Conservation (phyloP, 441 rosid species). For the Capsella rubella region DNA sequence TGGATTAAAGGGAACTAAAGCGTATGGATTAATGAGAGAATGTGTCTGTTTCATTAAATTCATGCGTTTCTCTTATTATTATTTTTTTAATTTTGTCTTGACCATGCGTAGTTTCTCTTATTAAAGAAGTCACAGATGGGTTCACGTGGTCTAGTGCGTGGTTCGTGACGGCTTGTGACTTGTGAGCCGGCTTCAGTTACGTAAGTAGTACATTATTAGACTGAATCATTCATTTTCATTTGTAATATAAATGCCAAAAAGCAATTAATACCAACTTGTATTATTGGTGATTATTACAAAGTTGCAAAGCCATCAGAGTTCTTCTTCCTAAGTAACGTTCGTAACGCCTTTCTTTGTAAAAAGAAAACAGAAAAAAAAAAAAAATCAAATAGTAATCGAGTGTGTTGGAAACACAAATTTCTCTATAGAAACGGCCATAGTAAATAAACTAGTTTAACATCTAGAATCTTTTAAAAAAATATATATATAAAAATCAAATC, state of each 20-base stretch:
- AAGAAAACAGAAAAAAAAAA: background rate
- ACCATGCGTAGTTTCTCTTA: background rate
- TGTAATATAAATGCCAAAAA: conserved; percentile 34
- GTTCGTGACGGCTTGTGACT: conserved; percentile 16
- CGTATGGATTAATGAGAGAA: conserved; percentile 32
- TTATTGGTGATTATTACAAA: conserved; percentile 28
- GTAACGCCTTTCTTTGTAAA: background rate
- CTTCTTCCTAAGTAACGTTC: background rate
- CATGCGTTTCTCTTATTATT: conserved; percentile 25
- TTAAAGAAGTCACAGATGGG: conserved; percentile 29
- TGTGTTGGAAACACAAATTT: background rate
- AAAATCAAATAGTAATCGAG: background rate
- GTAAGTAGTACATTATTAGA: conserved; percentile 12
- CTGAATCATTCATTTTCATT: conserved; percentile 15
- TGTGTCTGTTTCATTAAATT: conserved; percentile 42
- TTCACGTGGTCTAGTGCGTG: conserved; percentile 38
- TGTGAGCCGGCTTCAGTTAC: conserved; percentile 15
- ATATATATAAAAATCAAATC: too few relatives aligned
- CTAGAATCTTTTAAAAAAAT: too few relatives aligned
- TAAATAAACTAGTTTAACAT: too few relatives aligned
- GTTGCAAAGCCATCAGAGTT: conserved; percentile 7
- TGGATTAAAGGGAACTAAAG: conserved; percentile 32
- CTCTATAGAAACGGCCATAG: too few relatives aligned
- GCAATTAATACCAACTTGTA: conserved; percentile 32
- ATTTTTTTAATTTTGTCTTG: too few relatives aligned